A percentile compares a stretch with the other conserved stretches of the same genome.
phyloP scores from a whole-genome alignment of 202 grass and related monocot species.

The Dendrocalamus latiflorus region DNA sequence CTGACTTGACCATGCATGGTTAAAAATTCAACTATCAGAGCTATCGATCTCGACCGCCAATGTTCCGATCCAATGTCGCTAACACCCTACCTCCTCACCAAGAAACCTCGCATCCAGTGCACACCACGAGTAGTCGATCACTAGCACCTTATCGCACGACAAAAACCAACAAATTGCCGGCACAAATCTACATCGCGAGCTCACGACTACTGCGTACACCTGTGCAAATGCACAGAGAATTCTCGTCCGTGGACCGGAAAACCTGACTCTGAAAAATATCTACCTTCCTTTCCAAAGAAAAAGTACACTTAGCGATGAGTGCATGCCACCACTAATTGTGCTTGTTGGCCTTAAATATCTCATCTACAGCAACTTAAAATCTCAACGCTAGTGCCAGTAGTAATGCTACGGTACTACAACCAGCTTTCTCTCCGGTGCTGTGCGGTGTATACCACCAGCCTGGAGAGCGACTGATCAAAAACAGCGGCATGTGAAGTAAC shows the following conservation, averaged over 20 bases:
- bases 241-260: neutral
- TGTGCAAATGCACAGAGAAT: neutral
- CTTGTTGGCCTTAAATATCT: conserved; percentile 16
- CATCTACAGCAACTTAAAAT: neutral
- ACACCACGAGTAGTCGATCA: neutral
- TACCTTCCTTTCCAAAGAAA: neutral
- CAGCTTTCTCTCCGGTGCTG: neutral
- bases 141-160: neutral
- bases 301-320: neutral
- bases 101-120: neutral
- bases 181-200: neutral
- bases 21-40: neutral
- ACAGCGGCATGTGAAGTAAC: neutral
- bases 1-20: neutral
- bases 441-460: neutral
- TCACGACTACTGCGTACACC: too few species aligned
- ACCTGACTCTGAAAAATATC: neutral
- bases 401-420: neutral
- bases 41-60: neutral
- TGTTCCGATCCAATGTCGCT: neutral
- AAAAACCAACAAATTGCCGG: neutral
- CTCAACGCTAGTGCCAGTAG: neutral
- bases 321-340: neutral
- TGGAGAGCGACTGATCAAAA: neutral
- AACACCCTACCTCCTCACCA: conserved; percentile 1